phyloP scores from a whole-genome alignment of 495 filamentous ascomycete species.

The Daldinia grandis region DNA sequence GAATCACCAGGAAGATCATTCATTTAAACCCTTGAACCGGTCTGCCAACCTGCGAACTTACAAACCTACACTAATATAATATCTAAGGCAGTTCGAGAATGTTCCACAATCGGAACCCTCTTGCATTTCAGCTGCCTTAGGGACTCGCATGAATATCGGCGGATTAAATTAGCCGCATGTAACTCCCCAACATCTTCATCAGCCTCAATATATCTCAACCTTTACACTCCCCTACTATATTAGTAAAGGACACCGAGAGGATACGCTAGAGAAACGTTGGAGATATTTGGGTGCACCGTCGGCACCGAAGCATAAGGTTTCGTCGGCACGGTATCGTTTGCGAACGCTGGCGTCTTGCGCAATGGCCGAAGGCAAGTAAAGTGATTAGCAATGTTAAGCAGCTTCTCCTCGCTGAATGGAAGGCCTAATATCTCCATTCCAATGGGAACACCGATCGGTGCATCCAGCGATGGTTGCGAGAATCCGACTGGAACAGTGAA shows the following conservation, averaged over 20 bases:
- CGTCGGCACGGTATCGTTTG: conserved; percentile 47
- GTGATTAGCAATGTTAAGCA: conserved; percentile 59
- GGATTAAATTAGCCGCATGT: conserved; percentile 21
- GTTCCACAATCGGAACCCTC: conserved; percentile 8
- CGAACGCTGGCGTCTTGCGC: conserved; percentile 57
- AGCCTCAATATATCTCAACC: conserved; percentile 8
- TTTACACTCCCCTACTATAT: conserved; percentile 4
- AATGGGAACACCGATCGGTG: conserved; percentile 65
- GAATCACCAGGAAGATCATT: conserved; percentile 23
- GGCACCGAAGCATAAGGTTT: conserved; percentile 52
- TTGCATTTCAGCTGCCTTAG: neutral
- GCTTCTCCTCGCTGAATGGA: conserved; percentile 59
- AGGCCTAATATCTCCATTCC: conserved; percentile 71
- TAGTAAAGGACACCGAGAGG: conserved; percentile 50
- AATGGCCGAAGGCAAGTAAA: conserved; percentile 50
- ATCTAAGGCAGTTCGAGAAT: conserved; percentile 10
- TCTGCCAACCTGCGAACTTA: conserved; percentile 10
- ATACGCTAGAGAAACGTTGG: conserved; percentile 55
- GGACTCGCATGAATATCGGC: conserved; percentile 3
- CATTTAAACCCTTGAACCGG: conserved; percentile 30
- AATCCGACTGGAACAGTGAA: conserved; percentile 64
- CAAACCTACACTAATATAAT: neutral
- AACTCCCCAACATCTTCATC: conserved; percentile 3
- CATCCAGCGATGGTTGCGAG: conserved; percentile 53
- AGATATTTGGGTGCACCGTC: conserved; percentile 48